These are phyloP conservation scores for Carpinus fangiana DNA, from an alignment of 306 rosid species.

Conservation along the genomic window DNA sequence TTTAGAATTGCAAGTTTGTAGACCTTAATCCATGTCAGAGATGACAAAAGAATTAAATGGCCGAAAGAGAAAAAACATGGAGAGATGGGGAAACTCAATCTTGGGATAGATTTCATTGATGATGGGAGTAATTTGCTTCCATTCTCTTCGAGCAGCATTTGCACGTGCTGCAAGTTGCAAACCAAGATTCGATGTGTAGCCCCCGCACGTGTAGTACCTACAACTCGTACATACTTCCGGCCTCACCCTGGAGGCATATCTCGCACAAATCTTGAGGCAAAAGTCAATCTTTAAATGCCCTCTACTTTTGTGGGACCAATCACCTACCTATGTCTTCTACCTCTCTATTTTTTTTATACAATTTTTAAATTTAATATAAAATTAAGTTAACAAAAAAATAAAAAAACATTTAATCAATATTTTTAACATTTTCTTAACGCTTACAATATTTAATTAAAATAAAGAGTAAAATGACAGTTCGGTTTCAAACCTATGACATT, in stretches of 20 bases:
- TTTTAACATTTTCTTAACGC: no score
- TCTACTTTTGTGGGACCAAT: slow-evolving; percentile 23
- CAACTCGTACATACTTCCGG: not conserved
- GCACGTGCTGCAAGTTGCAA: slow-evolving; percentile 12
- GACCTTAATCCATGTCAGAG: not conserved
- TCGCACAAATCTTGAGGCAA: slow-evolving; percentile 31
- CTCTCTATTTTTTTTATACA: no score
- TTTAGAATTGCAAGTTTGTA: no score
- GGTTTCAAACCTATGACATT: no score
- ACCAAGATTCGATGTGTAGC: slow-evolving; percentile 1
- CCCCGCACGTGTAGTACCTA: slow-evolving; percentile 41
- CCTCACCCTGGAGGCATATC: not conserved
- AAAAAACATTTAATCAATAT: no score
- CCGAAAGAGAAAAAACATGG: not conserved
- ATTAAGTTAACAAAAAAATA: no score
- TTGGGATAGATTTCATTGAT: no score
- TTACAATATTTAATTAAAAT: no score
- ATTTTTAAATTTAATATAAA: no score
- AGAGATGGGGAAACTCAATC: not conserved
- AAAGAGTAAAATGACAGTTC: no score
- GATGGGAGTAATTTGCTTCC: no score
- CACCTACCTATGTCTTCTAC: not conserved
- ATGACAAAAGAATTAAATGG: not conserved
- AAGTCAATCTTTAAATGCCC: slow-evolving; percentile 34
- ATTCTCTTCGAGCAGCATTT: not conserved